Percentiles rank a stretch among this genome's conserved stretches.
phyloP scores from a whole-genome alignment of 345 rosid genomes.

The Gossypium arboreum region DNA sequence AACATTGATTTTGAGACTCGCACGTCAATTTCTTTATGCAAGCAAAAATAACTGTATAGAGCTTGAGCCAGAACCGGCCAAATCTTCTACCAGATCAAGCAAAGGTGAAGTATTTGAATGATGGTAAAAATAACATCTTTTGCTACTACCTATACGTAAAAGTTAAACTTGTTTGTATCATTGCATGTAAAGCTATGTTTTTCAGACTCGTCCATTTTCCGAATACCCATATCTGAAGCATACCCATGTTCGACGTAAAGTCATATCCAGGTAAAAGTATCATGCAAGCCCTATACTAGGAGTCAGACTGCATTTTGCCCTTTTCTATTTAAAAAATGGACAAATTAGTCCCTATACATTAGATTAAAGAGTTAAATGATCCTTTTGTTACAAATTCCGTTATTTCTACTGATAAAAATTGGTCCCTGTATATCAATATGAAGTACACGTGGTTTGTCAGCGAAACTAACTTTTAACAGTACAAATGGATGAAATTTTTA shows the following conservation, averaged over 20 bases:
- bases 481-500: too few relatives aligned
- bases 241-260: background rate
- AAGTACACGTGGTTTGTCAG: too few relatives aligned
- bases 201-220: background rate
- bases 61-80: constrained; percentile 14
- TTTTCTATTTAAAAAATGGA: too few relatives aligned
- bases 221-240: background rate
- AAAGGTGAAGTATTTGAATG: constrained; percentile 21
- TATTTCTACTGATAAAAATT: too few relatives aligned
- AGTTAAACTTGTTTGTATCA: background rate
- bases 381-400: too few relatives aligned
- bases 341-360: too few relatives aligned
- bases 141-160: background rate
- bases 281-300: too few relatives aligned
- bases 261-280: too few relatives aligned
- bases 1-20: constrained; percentile 60
- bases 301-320: too few relatives aligned
- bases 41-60: constrained; percentile 32
- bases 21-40: constrained; percentile 54
- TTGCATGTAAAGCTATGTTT: background rate
- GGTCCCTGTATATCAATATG: fast-evolving
- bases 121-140: background rate
- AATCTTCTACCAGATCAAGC: constrained; percentile 16
- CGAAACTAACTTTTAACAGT: too few relatives aligned
- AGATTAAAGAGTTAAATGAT: too few relatives aligned